Evolutionary conservation across 129 eudicot genomes (phyloP).

Genomic region (Arctium minus): DNA sequence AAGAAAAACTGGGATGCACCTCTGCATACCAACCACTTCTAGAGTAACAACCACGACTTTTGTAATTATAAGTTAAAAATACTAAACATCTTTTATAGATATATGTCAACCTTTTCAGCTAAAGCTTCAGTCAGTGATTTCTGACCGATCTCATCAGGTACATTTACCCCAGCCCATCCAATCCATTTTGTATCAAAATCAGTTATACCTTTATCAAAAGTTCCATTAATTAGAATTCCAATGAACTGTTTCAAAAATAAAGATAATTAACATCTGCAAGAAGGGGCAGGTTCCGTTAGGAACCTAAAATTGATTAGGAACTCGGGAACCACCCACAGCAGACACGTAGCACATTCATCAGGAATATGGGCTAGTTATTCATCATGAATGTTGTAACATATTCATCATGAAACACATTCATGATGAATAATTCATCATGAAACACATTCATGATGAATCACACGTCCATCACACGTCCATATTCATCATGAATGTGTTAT

Average conservation of each 20-base stretch:
- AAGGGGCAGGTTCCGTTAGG: not conserved
- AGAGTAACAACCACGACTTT: not conserved
- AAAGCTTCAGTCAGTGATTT: constrained; percentile 61
- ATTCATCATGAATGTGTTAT: not conserved
- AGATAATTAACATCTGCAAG: not conserved
- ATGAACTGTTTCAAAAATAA: not conserved
- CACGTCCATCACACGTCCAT: too few species aligned
- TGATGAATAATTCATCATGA: too few species aligned
- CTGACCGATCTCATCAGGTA: constrained; percentile 77
- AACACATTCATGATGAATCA: too few species aligned
- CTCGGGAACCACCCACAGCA: not conserved
- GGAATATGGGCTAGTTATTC: not conserved
- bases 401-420: too few species aligned
- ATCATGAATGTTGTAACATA: too few species aligned
- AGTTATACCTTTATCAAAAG: constrained; percentile 49
- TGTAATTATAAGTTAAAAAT: not conserved
- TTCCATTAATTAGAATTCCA: constrained; percentile 1
- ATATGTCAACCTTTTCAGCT: constrained; percentile 56
- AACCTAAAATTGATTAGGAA: not conserved
- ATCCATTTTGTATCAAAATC: constrained; percentile 85
- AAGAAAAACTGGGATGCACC: constrained; percentile 80
- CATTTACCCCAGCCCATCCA: constrained; percentile 93
- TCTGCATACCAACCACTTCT: constrained; percentile 30
- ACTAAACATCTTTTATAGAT: not conserved
- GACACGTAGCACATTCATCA: not conserved